phyloP scores from a whole-genome alignment of 352 stramenopile genomes.

The Thraustochytrium sp. region DNA sequence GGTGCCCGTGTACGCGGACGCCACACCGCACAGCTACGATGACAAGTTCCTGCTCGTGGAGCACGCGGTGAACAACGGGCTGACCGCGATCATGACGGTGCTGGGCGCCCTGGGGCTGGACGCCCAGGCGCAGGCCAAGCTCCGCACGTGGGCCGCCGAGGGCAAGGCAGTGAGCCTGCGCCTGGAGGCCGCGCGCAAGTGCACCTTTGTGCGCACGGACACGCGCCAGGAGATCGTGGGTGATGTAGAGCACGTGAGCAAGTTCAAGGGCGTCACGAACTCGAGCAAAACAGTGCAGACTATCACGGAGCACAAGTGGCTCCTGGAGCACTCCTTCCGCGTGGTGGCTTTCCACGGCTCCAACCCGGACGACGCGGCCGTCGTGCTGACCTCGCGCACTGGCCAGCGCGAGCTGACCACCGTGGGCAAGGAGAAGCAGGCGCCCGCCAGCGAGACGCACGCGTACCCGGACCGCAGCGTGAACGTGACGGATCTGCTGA shows the following conservation, averaged over 20 bases:
- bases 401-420: neutral
- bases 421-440: neutral
- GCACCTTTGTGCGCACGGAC: neutral
- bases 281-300: neutral
- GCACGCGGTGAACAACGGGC: neutral
- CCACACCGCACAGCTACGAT: neutral
- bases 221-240: neutral
- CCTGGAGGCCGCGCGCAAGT: neutral
- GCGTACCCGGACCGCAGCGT: neutral
- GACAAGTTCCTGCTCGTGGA: conserved; percentile 12
- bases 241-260: neutral
- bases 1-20: neutral
- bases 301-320: neutral
- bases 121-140: neutral
- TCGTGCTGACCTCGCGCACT: neutral
- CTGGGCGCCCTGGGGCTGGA: neutral
- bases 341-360: neutral
- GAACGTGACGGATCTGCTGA: neutral
- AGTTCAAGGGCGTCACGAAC: neutral
- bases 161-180: neutral
- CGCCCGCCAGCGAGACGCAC: neutral
- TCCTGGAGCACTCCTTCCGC: neutral
- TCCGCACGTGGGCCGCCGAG: neutral
- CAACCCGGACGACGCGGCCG: neutral
- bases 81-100: neutral